phyloP scores from a whole-genome alignment of 2,329 filamentous ascomycete species.

The Epichloe festucae region DNA sequence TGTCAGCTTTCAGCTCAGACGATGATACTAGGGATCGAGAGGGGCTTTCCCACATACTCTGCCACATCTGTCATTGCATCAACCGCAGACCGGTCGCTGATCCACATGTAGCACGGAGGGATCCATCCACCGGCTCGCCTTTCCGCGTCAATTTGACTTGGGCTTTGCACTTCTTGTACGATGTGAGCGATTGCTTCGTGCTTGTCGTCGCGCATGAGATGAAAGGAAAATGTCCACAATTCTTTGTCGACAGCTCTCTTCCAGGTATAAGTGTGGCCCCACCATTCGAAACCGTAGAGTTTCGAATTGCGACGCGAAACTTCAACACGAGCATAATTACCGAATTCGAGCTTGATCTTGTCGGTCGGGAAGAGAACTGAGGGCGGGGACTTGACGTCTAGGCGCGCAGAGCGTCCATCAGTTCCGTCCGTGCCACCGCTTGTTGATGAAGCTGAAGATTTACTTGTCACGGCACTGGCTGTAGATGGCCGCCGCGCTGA shows the following conservation, averaged over 20 bases:
- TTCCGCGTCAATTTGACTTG: constrained; percentile 58
- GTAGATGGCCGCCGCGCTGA: constrained; percentile 10
- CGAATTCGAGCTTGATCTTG: constrained; percentile 82
- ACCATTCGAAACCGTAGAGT: constrained; percentile 87
- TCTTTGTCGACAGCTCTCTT: constrained; percentile 62
- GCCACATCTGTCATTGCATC: constrained; percentile 64
- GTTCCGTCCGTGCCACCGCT: not conserved
- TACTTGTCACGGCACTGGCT: constrained; percentile 10
- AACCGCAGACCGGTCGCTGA: constrained; percentile 62
- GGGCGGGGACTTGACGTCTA: constrained; percentile 12
- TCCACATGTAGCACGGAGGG: constrained; percentile 81
- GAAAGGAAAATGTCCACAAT: constrained; percentile 58
- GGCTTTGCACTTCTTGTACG: constrained; percentile 63
- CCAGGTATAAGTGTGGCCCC: constrained; percentile 80
- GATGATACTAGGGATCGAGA: too few relatives aligned
- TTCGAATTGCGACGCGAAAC: constrained; percentile 58
- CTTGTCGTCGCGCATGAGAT: constrained; percentile 56
- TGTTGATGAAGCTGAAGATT: not conserved
- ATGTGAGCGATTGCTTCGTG: constrained; percentile 63
- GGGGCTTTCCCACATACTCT: constrained; percentile 47
- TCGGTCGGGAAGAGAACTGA: constrained; percentile 48
- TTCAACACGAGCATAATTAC: constrained; percentile 90
- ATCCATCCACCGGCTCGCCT: constrained; percentile 75
- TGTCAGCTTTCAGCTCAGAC: constrained; percentile 11
- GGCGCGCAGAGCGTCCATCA: not conserved